Percentiles rank a stretch among this genome's conserved stretches.
Conservation (phyloP, 2,329 filamentous ascomycete genomes). For the Emergomyces orientalis region DNA sequence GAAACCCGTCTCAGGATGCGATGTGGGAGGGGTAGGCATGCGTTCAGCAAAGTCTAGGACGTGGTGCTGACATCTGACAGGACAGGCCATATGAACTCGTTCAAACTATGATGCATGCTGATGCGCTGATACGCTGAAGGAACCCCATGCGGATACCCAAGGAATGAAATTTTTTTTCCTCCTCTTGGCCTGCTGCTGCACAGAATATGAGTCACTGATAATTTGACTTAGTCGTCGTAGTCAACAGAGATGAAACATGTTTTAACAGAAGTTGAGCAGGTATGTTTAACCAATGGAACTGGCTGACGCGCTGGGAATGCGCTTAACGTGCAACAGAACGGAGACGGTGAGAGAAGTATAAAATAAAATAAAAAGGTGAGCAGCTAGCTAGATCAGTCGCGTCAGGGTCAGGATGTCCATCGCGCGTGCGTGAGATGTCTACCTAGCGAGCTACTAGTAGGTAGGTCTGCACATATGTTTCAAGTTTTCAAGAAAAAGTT, state of each 20-base stretch:
- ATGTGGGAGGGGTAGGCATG: too few species aligned
- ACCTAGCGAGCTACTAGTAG: too few species aligned
- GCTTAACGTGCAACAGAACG: neutral
- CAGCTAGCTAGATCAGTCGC: neutral
- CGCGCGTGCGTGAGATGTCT: neutral
- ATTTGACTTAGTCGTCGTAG: too few species aligned
- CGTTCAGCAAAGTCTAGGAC: neutral
- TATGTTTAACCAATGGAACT: neutral
- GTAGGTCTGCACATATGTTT: too few species aligned
- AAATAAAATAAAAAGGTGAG: neutral
- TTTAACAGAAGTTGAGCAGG: neutral
- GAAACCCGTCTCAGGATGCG: neutral
- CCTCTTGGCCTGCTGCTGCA: neutral
- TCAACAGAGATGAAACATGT: slow-evolving; percentile 10
- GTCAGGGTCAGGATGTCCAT: neutral
- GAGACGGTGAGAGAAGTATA: neutral
- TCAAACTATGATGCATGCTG: too few species aligned
- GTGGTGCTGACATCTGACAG: neutral
- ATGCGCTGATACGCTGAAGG: too few species aligned
- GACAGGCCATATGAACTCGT: too few species aligned
- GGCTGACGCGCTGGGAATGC: neutral
- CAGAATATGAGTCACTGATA: neutral
- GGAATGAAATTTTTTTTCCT: neutral
- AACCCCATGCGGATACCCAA: too few species aligned
- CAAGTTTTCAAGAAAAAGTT: neutral